Conservation (phyloP, 2,329 filamentous ascomycete species). For the Pseudogymnoascus sp. region DNA sequence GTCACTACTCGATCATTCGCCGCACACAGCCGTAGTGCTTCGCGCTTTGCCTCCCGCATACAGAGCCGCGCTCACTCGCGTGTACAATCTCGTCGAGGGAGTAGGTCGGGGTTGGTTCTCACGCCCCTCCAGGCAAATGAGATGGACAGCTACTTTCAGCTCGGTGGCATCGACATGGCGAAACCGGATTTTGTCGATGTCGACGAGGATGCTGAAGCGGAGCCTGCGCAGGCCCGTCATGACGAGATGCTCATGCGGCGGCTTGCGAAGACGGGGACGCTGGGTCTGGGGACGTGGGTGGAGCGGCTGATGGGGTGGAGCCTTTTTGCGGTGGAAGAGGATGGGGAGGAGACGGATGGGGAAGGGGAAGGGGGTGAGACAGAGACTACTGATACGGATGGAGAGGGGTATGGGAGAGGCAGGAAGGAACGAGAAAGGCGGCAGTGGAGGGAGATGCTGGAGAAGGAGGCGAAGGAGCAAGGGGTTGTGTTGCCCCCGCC, state of each 20-base stretch:
- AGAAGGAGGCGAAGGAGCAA: constrained; percentile 17
- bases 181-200: constrained; percentile 55
- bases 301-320: constrained; percentile 51
- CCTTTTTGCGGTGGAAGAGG: constrained; percentile 54
- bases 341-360: constrained; percentile 43
- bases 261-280: constrained; percentile 46
- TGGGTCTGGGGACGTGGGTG: constrained; percentile 50
- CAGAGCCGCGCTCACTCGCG: constrained; percentile 37
- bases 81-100: constrained; percentile 26
- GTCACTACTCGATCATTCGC: constrained; percentile 27
- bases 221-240: constrained; percentile 37
- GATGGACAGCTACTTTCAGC: constrained; percentile 38
- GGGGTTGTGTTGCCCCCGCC: constrained; percentile 30
- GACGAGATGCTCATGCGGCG: constrained; percentile 53
- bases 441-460: constrained; percentile 14
- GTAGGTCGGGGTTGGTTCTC: constrained; percentile 22
- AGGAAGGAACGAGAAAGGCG: not conserved
- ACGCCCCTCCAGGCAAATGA: constrained; percentile 40
- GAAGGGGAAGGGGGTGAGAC: constrained; percentile 32
- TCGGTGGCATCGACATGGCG: constrained; percentile 20
- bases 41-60: constrained; percentile 28
- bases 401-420: constrained; percentile 23
- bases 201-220: constrained; percentile 48
- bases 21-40: constrained; percentile 41
- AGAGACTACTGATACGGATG: constrained; percentile 32